phyloP scores from a whole-genome alignment of 108 stramenopile species.

The Cyclotella cryptica region DNA sequence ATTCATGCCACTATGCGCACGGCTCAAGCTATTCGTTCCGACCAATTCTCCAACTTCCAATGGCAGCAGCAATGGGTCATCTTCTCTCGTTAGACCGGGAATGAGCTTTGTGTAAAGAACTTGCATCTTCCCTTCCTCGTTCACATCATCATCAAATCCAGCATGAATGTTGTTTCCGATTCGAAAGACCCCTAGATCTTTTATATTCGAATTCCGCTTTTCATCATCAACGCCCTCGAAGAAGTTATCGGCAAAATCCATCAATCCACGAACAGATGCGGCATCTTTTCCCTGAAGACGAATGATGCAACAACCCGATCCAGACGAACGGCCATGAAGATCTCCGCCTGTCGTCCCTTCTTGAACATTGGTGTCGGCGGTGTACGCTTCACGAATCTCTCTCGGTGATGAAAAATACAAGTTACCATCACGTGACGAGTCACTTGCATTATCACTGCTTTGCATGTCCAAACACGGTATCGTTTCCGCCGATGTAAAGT shows the following conservation, averaged over 20 bases:
- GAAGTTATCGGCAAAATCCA: slow-evolving; percentile 45
- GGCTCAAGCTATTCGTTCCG: slow-evolving; percentile 20
- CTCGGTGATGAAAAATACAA: neutral
- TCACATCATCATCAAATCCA: slow-evolving; percentile 47
- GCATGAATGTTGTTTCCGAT: slow-evolving; percentile 45
- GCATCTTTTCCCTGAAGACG: slow-evolving; percentile 40
- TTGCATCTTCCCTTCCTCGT: slow-evolving; percentile 49
- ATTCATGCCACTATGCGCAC: slow-evolving; percentile 43
- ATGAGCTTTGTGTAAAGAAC: slow-evolving; percentile 36
- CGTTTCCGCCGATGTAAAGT: slow-evolving; percentile 39
- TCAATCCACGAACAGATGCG: slow-evolving; percentile 36
- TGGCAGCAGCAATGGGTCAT: slow-evolving; percentile 27
- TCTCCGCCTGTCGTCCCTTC: too few species aligned
- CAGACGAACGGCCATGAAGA: slow-evolving; percentile 36
- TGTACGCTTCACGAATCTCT: slow-evolving; percentile 34
- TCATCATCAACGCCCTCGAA: slow-evolving; percentile 48
- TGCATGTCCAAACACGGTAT: slow-evolving; percentile 50
- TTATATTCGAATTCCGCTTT: slow-evolving; percentile 3
- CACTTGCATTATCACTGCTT: neutral
- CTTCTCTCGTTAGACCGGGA: neutral
- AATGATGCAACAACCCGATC: slow-evolving; percentile 45
- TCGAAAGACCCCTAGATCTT: slow-evolving; percentile 45
- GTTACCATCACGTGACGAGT: neutral
- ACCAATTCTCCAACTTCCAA: slow-evolving; percentile 55
- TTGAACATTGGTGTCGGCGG: slow-evolving; percentile 1